Percentiles rank a stretch among this genome's conserved stretches.
phyloP scores from a whole-genome alignment of 1,284 basidiomycete genomes.

The Naganishia liquefaciens region DNA sequence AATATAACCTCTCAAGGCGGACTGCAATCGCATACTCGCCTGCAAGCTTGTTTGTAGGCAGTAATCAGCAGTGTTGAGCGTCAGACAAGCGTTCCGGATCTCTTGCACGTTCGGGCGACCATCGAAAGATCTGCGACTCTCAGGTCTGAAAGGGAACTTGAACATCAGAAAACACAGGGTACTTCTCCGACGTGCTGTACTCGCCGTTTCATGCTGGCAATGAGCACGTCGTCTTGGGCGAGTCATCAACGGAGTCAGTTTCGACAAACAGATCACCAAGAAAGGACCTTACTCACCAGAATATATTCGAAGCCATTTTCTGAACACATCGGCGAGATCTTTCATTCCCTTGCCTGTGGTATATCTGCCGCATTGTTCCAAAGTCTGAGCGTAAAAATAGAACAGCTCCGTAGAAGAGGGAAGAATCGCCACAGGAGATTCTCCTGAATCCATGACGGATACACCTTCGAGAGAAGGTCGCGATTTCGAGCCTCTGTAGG shows the following conservation, averaged over 20 bases:
- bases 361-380: slow-evolving; percentile 85
- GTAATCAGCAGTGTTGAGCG: slow-evolving; percentile 97
- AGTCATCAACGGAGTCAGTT: background rate
- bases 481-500: slow-evolving; percentile 67
- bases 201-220: slow-evolving; percentile 69
- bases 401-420: slow-evolving; percentile 95
- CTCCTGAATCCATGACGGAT: slow-evolving; percentile 56
- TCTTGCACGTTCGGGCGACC: slow-evolving; percentile 71
- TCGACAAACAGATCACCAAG: slow-evolving; percentile 27
- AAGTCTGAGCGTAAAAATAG: slow-evolving; percentile 91
- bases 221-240: slow-evolving; percentile 73
- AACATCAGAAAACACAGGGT: background rate
- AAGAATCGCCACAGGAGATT: slow-evolving; percentile 67
- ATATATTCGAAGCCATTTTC: slow-evolving; percentile 92
- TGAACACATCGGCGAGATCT: slow-evolving; percentile 75
- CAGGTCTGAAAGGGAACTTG: slow-evolving; percentile 34
- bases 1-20: background rate
- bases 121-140: slow-evolving; percentile 70
- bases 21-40: slow-evolving; percentile 54
- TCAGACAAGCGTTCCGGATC: slow-evolving; percentile 74
- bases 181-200: slow-evolving; percentile 26
- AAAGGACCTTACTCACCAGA: slow-evolving; percentile 63
- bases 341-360: slow-evolving; percentile 76
- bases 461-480: slow-evolving; percentile 69
- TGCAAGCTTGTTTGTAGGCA: slow-evolving; percentile 88